Conservation (phyloP, 108 stramenopile species). For the Cylindrotheca closterium region DNA sequence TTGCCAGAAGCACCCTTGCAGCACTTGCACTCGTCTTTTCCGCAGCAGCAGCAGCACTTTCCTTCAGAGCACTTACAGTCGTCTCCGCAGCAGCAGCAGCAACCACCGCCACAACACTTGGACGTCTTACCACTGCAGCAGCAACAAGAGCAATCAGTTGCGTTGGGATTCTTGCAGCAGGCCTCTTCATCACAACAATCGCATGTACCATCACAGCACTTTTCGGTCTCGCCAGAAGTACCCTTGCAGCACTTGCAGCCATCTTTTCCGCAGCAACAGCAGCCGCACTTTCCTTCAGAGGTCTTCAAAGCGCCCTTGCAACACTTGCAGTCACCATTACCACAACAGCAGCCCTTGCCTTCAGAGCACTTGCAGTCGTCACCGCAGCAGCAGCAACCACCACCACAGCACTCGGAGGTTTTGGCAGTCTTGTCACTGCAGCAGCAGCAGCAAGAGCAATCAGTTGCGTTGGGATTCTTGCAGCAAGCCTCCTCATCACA, state of each 20-base stretch:
- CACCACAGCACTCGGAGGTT: no score
- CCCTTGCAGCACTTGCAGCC: conserved; percentile 40
- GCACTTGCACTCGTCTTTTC: background rate
- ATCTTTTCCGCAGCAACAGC: conserved; percentile 35
- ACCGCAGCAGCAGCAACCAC: no score
- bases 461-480: background rate
- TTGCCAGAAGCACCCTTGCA: background rate
- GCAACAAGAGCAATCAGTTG: no score
- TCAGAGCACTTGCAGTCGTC: no score
- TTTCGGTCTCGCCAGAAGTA: conserved; percentile 13
- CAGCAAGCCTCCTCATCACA: conserved; percentile 2
- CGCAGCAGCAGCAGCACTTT: background rate
- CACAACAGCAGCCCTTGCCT: no score
- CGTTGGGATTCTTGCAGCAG: no score
- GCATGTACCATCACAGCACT: conserved; percentile 8
- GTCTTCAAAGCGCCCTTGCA: conserved; percentile 6
- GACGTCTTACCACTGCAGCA: no score
- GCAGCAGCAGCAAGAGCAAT: conserved; percentile 39
- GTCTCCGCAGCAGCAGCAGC: conserved; percentile 3
- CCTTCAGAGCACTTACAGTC: background rate
- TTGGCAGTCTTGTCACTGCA: conserved; percentile 7
- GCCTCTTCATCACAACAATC: no score
- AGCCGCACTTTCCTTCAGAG: conserved; percentile 8
- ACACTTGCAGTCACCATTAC: no score
- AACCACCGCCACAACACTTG: no score